Evolutionary conservation across 208 protist species (phyloP), one percentile per base, ranked within the genome.

Genomic region (Porcisia deanei): DNA sequence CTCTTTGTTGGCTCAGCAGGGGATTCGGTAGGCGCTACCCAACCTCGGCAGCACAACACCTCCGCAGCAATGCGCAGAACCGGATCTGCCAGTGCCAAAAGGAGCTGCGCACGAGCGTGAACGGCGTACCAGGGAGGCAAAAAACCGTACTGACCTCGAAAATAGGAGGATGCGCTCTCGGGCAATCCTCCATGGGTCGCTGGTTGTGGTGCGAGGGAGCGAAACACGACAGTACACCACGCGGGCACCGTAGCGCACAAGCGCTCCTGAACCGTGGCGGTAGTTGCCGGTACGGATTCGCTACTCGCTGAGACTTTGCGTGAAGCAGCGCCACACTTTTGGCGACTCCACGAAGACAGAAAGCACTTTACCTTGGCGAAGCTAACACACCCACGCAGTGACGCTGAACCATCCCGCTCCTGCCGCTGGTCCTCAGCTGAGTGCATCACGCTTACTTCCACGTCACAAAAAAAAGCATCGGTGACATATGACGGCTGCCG

Each of bases 101-200:
- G 76, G 6, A 90, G 75, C 82, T 85, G 83, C 49, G 81, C 66
- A 49, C 83, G 84, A 10, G 69, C 70, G 71, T 79, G 71, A 12
- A 81, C 83, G 52, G 80, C 80, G 47, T 87, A 81, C 77, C 77
- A 81, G n/a, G 77, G 71, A 16, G 77, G 77, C 5, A 81, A 6
- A 49, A 73, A 81, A 0, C 77, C 77, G 30, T 61, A 68, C 71
- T 81, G 71, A 18, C 77, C 77, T 1, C 41, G 39, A 45, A 53
- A 39, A 2, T 54, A 5, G n/a, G 39, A 12, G 2, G 55, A 41
- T 34, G 70, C 10, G 5, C 9, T 34, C 53, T n/a, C 30, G 34
- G 20, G 16, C n/a, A 22, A 22, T 6, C 47, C 5, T 59, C 34
- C 43, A n/a, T 9, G 18, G 58, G 37, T 43, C 1, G 30, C 6